Evolutionary conservation across 2,329 filamentous ascomycete genomes (phyloP).

Genomic region (Stachybotrys chlorohalonatus): DNA sequence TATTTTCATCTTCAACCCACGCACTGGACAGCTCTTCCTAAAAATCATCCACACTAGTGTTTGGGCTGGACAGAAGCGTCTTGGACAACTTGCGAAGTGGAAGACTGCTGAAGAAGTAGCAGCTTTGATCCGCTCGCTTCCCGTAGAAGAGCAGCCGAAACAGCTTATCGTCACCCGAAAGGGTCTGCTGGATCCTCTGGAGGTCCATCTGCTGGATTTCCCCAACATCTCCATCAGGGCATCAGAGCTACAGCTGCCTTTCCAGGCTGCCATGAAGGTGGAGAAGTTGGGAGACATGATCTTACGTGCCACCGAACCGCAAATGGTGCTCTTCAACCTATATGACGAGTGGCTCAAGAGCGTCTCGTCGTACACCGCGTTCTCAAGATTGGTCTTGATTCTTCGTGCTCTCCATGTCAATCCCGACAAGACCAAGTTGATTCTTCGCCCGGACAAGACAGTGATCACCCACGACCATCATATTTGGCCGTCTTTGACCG

Average conservation of each 20-base stretch:
- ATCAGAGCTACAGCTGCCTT: slow-evolving; percentile 91
- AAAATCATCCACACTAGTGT: slow-evolving; percentile 99
- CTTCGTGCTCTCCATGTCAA: slow-evolving; percentile 94
- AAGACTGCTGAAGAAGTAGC: slow-evolving; percentile 99
- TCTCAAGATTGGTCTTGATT: slow-evolving; percentile 90
- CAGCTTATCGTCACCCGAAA: slow-evolving; percentile 97
- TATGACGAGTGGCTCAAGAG: slow-evolving; percentile 99
- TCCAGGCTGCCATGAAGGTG: slow-evolving; percentile 99
- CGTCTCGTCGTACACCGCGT: slow-evolving; percentile 96
- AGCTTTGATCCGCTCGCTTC: slow-evolving; percentile 86
- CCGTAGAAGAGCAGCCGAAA: slow-evolving; percentile 96
- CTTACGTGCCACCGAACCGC: slow-evolving; percentile 91
- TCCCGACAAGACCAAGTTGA: slow-evolving; percentile 94
- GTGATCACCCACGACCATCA: slow-evolving; percentile 98
- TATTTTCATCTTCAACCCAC: slow-evolving; percentile 99
- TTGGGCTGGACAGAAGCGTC: slow-evolving; percentile 98
- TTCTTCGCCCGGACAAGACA: slow-evolving; percentile 91
- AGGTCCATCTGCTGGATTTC: slow-evolving; percentile 96
- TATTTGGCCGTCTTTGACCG: slow-evolving; percentile 90
- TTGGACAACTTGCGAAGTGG: slow-evolving; percentile 97
- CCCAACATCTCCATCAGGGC: slow-evolving; percentile 98
- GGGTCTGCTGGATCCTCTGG: slow-evolving; percentile 90
- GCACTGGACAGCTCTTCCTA: slow-evolving; percentile 92
- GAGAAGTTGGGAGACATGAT: slow-evolving; percentile 99
- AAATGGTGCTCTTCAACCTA: slow-evolving; percentile 98